Base-by-base conservation (phyloP, 1,139 yeast species). In the Hyphopichia fennica region DNA sequence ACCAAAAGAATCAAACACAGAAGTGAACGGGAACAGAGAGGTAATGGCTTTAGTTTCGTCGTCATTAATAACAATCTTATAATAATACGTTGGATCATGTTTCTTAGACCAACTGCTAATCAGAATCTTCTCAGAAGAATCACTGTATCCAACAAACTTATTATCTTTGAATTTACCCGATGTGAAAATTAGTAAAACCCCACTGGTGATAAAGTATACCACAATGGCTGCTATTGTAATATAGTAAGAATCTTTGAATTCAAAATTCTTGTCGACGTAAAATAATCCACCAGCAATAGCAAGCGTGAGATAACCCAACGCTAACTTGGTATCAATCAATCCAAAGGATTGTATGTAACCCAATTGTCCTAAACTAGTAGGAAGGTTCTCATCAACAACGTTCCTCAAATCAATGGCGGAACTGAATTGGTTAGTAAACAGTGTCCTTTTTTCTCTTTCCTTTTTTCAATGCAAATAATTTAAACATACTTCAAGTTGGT, bases 261-360 rank as follows among this genome's bases (percentile, higher is more conserved):
- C 58, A 45, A 70, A 68, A 49, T 80, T 78, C 63, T 85, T 85
- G 60, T 91, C 97, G 35, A 81, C 60, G 44, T 73, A 71, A 57
- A 79, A 89, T 44, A 89, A 77, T 5, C 69, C 60, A 1, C 77
- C 96, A 2, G 96, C 87, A 15, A 84, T 65, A 1, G 70, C 65
- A 9, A 87, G 91, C 2, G 89, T 79, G 11, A 73, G 50, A 52
- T 81, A 83, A 0, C 96, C 96, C 35, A 90, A 61, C 1, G 75
- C 82, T 37, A 91, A 69, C 52, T 86, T 84, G 22, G 76, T 63
- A 56, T 90, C 95, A 38, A 70, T 70, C 30, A 82, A 59, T 13
- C 55, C 55, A 56, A 81, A 83, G 17, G 81, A 70, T 59, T 88
- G 88, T 14, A 63, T 65, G 60, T 78, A 90, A 2, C 91, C 93